Conservation (phyloP, 2,329 filamentous ascomycete genomes). For the Botryotinia convoluta region DNA sequence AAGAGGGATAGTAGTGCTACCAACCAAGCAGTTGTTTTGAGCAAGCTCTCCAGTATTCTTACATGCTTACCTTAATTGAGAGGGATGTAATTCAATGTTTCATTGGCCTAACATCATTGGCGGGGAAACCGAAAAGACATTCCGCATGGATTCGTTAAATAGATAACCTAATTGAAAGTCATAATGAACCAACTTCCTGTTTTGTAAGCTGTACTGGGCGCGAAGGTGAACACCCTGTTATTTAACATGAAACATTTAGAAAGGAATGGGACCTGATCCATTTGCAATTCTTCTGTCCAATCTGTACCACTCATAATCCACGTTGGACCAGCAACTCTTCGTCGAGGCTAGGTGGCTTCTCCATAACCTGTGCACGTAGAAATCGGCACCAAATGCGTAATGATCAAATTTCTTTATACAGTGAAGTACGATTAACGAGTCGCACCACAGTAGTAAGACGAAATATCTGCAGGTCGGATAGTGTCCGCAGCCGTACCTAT, state of each 20-base stretch:
- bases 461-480: background rate
- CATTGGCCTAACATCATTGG: background rate
- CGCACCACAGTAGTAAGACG: background rate
- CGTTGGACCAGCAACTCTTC: background rate
- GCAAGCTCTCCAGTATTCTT: slow-evolving; percentile 3
- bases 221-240: background rate
- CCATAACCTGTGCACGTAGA: background rate
- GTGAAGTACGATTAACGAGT: background rate
- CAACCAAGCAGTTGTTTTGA: slow-evolving; percentile 3
- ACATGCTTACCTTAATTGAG: slow-evolving; percentile 2
- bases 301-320: background rate
- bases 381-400: background rate
- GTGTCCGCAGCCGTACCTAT: background rate
- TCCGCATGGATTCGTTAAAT: background rate
- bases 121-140: background rate
- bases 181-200: background rate
- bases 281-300: background rate
- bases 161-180: background rate
- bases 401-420: background rate
- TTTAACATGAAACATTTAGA: background rate
- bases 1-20: slow-evolving; percentile 10
- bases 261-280: background rate
- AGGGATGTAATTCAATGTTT: background rate
- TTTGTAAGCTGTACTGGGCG: background rate
- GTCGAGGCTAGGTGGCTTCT: background rate